Evolutionary conservation across 2,329 filamentous ascomycete genomes (phyloP), one percentile per base, ranked within the genome.

Genomic region (Calonectria ilicicola): DNA sequence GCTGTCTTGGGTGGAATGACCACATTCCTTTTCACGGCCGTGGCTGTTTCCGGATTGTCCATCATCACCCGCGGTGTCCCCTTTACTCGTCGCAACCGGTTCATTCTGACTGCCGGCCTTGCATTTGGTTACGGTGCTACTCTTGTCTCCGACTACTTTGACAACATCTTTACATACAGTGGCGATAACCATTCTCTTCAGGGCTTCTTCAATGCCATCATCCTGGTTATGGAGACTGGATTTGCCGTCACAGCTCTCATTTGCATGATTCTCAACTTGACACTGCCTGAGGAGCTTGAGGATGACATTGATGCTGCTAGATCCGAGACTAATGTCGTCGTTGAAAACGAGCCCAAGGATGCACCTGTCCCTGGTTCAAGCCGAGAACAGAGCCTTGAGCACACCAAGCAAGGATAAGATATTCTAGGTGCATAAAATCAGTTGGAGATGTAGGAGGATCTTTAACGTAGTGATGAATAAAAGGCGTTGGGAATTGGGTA

Each of bases 21-120:
- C 0, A 95, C 94, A 0, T 97, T 97, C 83, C 88, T 97, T 26
- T 97, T 96, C 85, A 89, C 89, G 72, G 90, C 93, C 5, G 94
- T 97, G 7, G 91, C 93, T 2, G 92, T 95, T 1, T 94, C 92
- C 0, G 95, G 95, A 77, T 91, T 97, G 73, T 89, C 93, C 62
- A 96, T 97, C 77, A 92, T 97, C 74, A 87, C 90, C 4, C 90
- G 91, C 21, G 89, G 89, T 42, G 90, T 94, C 2, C 88, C 91
- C 0, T 96, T 96, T 81, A 95, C 90, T n/a, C 90, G 94, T 44
- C 91, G 95, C 65, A 96, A 94, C 78, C 89, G 95, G 27, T 97
- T 97, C 85, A 94, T 97, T 78, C 88, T 97, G 14, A 95, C 95
- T 0, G 93, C 93, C 0, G 91, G 92, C 0, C 86, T 97, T 38